Evolutionary conservation across 1,284 basidiomycete species (phyloP).

Genomic region (Rhodotorula sp.): DNA sequence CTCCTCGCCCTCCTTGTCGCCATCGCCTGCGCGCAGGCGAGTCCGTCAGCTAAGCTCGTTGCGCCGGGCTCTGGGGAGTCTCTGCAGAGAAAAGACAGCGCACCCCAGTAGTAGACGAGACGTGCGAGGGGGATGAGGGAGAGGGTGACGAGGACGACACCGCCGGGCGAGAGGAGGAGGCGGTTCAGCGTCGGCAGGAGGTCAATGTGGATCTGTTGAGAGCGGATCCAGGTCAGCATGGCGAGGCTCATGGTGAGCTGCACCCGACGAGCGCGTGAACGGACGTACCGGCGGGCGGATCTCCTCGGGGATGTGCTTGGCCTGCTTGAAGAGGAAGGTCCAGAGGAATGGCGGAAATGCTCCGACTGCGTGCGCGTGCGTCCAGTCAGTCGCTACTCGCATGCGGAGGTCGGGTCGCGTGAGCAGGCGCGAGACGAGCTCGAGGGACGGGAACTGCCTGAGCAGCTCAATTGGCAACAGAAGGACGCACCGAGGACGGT

Average conservation of each 20-base stretch:
- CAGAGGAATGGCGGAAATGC: conserved; percentile 37
- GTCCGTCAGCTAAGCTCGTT: neutral
- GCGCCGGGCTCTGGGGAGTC: too few relatives aligned
- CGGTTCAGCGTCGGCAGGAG: conserved; percentile 37
- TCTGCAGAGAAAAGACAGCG: neutral
- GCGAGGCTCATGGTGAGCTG: neutral
- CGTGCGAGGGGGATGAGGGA: conserved; percentile 35
- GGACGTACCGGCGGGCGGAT: conserved; percentile 37
- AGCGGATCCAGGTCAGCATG: neutral
- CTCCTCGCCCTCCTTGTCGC: conserved; percentile 19
- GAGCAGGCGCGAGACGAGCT: neutral
- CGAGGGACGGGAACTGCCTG: neutral
- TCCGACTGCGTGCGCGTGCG: conserved; percentile 21
- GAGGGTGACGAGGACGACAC: conserved; percentile 37
- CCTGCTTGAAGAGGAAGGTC: conserved; percentile 44
- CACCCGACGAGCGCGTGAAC: neutral
- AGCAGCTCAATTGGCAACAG: too few relatives aligned
- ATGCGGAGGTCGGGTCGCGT: too few relatives aligned
- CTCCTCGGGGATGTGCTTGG: conserved; percentile 35
- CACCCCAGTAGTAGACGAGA: conserved; percentile 29
- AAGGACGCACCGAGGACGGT: conserved; percentile 26
- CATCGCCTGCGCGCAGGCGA: conserved; percentile 1
- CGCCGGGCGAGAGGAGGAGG: conserved; percentile 29
- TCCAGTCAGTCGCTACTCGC: neutral
- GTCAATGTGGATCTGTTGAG: conserved; percentile 42